These are phyloP conservation scores for Pseudocohnilembus persalinus DNA, from an alignment of 169 alveolate genomes.

Conservation along the genomic window DNA sequence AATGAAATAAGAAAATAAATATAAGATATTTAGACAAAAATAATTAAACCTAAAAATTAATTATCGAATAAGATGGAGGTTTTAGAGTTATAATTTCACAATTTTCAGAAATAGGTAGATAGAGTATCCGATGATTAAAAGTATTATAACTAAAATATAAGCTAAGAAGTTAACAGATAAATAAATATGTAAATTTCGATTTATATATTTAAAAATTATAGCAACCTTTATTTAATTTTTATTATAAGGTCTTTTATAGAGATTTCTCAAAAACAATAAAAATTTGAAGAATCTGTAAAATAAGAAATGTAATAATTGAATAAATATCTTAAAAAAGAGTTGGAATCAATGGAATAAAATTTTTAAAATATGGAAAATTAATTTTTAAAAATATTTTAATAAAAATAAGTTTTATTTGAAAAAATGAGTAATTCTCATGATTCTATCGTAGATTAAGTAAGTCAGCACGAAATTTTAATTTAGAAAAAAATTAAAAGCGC, in stretches of 20 bases:
- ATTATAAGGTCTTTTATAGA: no score
- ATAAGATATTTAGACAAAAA: no score
- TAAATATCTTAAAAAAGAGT: no score
- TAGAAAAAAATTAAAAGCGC: no score
- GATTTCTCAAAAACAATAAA: no score
- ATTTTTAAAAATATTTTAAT: no score
- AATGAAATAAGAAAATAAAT: no score
- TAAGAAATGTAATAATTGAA: not conserved
- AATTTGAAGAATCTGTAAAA: not conserved
- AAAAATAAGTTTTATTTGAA: not conserved
- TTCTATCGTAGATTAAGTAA: not conserved
- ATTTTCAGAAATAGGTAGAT: not conserved
- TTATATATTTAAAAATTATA: no score
- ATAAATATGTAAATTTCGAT: not conserved
- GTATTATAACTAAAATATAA: no score
- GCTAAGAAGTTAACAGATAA: not conserved
- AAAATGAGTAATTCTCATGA: not conserved
- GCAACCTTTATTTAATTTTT: no score
- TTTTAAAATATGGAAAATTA: not conserved
- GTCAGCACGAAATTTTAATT: not conserved
- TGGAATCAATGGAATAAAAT: no score
- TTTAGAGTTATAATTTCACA: not conserved
- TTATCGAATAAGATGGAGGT: not conserved
- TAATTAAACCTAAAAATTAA: not conserved
- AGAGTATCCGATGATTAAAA: not conserved